These are phyloP conservation scores for Aspergillus incahuasiensis DNA, from an alignment of 495 filamentous ascomycete genomes.

Conservation along the genomic window DNA sequence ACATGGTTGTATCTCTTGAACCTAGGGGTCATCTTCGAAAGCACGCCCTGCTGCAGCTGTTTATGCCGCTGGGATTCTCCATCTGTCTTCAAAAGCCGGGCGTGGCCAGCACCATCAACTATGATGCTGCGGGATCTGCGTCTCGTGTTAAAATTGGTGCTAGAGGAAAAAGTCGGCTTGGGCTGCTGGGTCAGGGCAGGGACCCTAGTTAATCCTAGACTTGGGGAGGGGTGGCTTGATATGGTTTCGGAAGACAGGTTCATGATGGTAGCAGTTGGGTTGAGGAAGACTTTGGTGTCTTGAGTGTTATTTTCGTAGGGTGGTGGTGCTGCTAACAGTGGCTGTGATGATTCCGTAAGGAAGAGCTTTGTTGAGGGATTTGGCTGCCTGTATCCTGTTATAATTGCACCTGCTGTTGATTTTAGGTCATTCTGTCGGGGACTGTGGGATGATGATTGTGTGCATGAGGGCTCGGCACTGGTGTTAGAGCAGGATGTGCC, in stretches of 20 bases:
- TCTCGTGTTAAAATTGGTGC: conserved; percentile 1
- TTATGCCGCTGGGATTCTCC: conserved; percentile 20
- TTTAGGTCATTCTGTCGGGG: conserved; percentile 3
- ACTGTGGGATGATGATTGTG: neutral
- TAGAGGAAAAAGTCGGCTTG: neutral
- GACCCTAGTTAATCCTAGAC: conserved; percentile 8
- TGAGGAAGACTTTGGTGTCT: conserved; percentile 21
- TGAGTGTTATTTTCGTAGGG: neutral
- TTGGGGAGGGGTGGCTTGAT: conserved; percentile 7
- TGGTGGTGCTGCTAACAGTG: neutral
- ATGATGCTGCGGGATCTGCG: conserved; percentile 16
- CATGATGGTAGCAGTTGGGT: conserved; percentile 8
- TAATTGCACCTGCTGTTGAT: neutral
- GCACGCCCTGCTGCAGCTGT: conserved; percentile 23
- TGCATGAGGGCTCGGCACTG: neutral
- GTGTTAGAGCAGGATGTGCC: conserved; percentile 11
- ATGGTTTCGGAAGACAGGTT: conserved; percentile 1
- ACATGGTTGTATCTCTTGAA: neutral
- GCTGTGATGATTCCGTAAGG: neutral
- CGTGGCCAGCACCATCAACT: conserved; percentile 21
- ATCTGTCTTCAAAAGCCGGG: conserved; percentile 15
- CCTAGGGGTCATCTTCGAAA: conserved; percentile 26
- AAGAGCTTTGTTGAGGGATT: conserved; percentile 15
- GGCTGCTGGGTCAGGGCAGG: neutral
- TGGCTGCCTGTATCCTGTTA: neutral